phyloP scores from a whole-genome alignment of 2,329 filamentous ascomycete species.

The Calonectria naviculata region DNA sequence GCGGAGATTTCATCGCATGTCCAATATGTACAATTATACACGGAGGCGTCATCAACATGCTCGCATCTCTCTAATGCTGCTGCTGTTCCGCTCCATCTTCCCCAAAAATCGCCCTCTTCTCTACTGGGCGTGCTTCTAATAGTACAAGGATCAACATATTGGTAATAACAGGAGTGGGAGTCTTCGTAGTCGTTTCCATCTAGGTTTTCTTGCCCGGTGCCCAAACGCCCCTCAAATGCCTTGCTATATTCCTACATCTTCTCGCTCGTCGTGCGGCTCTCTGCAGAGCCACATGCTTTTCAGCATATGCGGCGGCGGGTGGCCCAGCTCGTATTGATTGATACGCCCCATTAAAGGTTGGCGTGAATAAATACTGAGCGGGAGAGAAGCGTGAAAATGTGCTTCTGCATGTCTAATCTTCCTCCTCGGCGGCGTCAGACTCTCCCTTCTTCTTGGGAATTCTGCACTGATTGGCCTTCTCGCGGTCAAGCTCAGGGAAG shows the following conservation, averaged over 20 bases:
- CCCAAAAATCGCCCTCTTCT: constrained; percentile 34
- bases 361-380: background rate
- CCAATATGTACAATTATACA: constrained; percentile 41
- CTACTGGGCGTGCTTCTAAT: constrained; percentile 39
- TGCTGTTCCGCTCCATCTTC: constrained; percentile 19
- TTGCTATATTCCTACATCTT: constrained; percentile 18
- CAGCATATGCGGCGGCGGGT: background rate
- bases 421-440: constrained; percentile 48
- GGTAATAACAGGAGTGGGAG: constrained; percentile 43
- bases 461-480: constrained; percentile 81
- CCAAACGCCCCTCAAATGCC: constrained; percentile 42
- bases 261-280: background rate
- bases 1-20: constrained; percentile 34
- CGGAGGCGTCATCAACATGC: constrained; percentile 31
- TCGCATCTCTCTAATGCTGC: constrained; percentile 25
- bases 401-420: constrained; percentile 41
- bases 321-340: background rate
- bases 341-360: background rate
- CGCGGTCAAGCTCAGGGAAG: constrained; percentile 83
- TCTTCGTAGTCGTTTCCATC: constrained; percentile 44
- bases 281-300: constrained; percentile 13
- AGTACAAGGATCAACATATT: constrained; percentile 40
- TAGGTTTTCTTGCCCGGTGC: constrained; percentile 40
- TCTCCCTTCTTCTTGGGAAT: constrained; percentile 57
- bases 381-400: background rate